Evolutionary conservation across 2,329 filamentous ascomycete species (phyloP), one percentile per base, ranked within the genome.

Genomic region (Raffaelea deltoideospora): DNA sequence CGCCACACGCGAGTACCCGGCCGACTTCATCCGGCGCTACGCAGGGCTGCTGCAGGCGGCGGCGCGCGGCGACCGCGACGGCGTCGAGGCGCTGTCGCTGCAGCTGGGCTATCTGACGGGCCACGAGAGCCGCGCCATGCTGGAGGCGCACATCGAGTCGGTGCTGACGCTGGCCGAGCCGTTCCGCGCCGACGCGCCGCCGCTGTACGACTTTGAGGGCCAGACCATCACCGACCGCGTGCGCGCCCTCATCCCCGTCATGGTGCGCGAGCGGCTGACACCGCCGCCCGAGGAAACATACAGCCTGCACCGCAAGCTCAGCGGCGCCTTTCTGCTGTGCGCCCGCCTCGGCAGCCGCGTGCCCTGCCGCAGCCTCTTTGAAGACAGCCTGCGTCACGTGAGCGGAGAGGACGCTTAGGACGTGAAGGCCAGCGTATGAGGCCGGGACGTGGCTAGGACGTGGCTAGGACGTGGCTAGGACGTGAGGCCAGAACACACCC

Each of bases 281-380:
- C 88, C 90, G 19, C 90, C 92, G 19, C 90, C 90, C 0, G 92
- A 98, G 60, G 90, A 98, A 65, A 98, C 90, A 36, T 98, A 98
- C 53, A 88, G 80, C 53, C 59, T 98, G 50, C 90, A 98, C 58
- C 73, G 90, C 42, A 98, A 98, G 62, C 61, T 98, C 37, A 94
- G 86, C 54, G 90, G 90, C 0, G 92, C 90, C 0, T 98, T 98
- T 53, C 58, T 98, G 50, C 65, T 98, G 15, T 98, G 90, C 56
- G 87, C 90, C 0, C 72, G 76, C 45, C 55, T 98, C 41, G 86
- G 84, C 3, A 94, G 85, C 54, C 69, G 74, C 44, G 87, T 98
- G 3, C 65, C 66, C 39, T 95, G 88, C 48, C 73, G 79, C 44
- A 76, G 81, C 41, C 59, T 98, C 60, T 98, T 98, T 54, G 65